Evolutionary conservation across 2,329 filamentous ascomycete genomes (phyloP).

Genomic region (Penicillium occitanis): DNA sequence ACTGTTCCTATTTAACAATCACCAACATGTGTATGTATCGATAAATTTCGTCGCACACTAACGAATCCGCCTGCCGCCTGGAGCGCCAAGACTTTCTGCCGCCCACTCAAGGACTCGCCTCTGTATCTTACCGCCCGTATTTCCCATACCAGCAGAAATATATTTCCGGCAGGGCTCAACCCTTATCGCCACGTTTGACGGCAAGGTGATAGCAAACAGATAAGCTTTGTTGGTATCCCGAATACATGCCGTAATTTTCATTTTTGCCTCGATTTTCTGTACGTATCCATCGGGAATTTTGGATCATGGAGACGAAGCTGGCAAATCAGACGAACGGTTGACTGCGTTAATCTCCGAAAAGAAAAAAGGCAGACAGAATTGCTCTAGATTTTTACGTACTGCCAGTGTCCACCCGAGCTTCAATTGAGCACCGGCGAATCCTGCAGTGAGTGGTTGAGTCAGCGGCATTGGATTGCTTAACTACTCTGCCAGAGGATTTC

Average conservation of each 20-base stretch:
- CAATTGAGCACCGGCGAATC: neutral
- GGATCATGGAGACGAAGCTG: neutral
- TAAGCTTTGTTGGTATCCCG: neutral
- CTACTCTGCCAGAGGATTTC: neutral
- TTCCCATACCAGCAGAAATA: slow-evolving; percentile 27
- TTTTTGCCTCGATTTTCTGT: slow-evolving; percentile 3
- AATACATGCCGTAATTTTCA: slow-evolving; percentile 11
- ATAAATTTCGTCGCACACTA: slow-evolving; percentile 46
- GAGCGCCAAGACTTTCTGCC: slow-evolving; percentile 13
- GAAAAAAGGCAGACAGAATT: neutral
- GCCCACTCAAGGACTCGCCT: slow-evolving; percentile 17
- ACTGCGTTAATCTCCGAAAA: slow-evolving; percentile 1
- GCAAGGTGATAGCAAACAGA: neutral
- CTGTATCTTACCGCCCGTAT: slow-evolving; percentile 24
- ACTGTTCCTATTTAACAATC: neutral
- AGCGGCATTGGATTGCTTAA: neutral
- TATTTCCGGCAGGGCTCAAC: slow-evolving; percentile 29
- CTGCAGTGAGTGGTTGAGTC: neutral
- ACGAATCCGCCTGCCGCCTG: slow-evolving; percentile 8
- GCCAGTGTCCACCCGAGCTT: neutral
- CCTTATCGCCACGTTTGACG: neutral
- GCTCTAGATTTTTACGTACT: slow-evolving; percentile 2
- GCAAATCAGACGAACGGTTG: neutral
- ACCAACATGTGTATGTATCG: slow-evolving; percentile 8
- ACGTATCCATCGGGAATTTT: neutral